phyloP scores from a whole-genome alignment of 495 filamentous ascomycete species.

The Penicillium ochrochloron region DNA sequence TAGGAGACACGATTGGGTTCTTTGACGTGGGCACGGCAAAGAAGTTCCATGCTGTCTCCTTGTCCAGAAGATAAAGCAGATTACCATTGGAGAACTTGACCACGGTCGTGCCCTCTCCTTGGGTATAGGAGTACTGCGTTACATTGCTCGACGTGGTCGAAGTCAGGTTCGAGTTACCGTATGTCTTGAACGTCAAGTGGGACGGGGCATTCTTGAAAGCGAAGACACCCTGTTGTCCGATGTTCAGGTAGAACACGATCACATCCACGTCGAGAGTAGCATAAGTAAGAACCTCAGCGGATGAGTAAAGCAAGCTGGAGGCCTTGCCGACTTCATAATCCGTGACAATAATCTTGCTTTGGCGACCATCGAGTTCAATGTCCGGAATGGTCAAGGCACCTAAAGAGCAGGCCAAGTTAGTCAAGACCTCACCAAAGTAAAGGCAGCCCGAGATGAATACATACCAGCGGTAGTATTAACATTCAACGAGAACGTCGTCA shows the following conservation, averaged over 20 bases:
- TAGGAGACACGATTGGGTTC: constrained; percentile 38
- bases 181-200: constrained; percentile 49
- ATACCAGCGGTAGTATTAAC: constrained; percentile 61
- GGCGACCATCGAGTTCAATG: constrained; percentile 67
- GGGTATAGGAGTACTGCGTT: constrained; percentile 43
- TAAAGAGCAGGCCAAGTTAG: constrained; percentile 1
- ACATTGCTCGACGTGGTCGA: constrained; percentile 53
- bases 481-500: constrained; percentile 60
- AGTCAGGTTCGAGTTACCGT: constrained; percentile 44
- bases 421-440: not conserved
- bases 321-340: constrained; percentile 65
- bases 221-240: constrained; percentile 61
- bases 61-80: constrained; percentile 57
- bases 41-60: constrained; percentile 53
- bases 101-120: constrained; percentile 44
- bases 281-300: constrained; percentile 71
- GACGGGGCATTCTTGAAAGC: constrained; percentile 49
- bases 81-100: constrained; percentile 55
- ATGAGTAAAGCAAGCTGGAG: constrained; percentile 65
- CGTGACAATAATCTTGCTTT: constrained; percentile 73
- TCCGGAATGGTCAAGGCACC: constrained; percentile 60
- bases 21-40: constrained; percentile 51
- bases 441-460: not conserved
- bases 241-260: constrained; percentile 68
- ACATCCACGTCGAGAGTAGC: constrained; percentile 42